phyloP scores from a whole-genome alignment of 345 rosid species.

The Citropsis articulata region DNA sequence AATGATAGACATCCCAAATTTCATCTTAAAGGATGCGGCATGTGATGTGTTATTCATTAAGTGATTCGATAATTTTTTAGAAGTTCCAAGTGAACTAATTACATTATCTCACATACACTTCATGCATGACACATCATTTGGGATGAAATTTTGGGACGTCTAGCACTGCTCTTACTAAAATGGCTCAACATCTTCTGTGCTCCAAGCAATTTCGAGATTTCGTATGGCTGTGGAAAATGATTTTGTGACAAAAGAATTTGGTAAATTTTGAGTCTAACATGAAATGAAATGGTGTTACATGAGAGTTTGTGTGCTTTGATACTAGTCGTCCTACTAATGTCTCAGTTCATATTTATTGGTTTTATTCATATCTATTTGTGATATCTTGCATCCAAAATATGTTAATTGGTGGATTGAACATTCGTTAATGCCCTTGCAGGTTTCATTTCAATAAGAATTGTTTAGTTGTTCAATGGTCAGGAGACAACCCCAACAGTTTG shows the following conservation, averaged over 20 bases:
- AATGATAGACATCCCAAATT: no score
- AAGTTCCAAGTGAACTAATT: no score
- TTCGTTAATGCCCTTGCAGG: constrained; percentile 40
- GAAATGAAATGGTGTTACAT: neutral
- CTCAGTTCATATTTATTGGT: neutral
- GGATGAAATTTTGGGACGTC: no score
- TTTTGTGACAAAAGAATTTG: neutral
- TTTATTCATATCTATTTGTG: neutral
- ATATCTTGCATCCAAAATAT: neutral
- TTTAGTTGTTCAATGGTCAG: constrained; percentile 90
- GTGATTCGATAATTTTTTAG: no score
- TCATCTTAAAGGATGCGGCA: no score
- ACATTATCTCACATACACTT: no score
- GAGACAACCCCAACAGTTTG: constrained; percentile 98
- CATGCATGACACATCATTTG: no score
- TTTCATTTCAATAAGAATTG: constrained; percentile 65
- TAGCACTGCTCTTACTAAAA: neutral
- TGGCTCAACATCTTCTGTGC: neutral
- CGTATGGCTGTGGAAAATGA: neutral
- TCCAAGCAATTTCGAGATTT: neutral
- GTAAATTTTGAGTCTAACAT: neutral
- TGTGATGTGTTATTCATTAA: no score
- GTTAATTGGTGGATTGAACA: constrained; percentile 10
- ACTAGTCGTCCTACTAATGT: neutral
- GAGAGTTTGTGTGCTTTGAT: neutral